phyloP scores from a whole-genome alignment of 176 grass and related monocot genomes.

The Carex littledalei region DNA sequence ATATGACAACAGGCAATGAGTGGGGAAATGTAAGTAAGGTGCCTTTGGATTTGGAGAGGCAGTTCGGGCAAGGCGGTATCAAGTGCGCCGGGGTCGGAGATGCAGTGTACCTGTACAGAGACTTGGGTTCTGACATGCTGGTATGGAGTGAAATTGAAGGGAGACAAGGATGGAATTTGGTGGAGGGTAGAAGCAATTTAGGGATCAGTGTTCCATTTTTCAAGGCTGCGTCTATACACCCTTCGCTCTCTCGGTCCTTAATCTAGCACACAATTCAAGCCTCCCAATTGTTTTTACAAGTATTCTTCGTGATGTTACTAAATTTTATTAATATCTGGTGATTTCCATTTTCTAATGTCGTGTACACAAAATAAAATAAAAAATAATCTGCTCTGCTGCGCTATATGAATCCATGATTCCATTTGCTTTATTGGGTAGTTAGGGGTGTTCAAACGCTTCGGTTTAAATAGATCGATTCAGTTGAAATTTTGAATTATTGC shows the following conservation, averaged over 20 bases:
- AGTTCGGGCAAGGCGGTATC: slow-evolving; percentile 3
- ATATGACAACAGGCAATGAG: background rate
- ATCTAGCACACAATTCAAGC: background rate
- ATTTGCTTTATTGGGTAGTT: background rate
- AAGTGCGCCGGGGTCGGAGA: slow-evolving; percentile 29
- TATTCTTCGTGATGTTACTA: background rate
- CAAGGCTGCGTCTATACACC: background rate
- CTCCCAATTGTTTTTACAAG: background rate
- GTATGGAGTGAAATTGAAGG: slow-evolving; percentile 31
- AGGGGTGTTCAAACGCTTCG: no score
- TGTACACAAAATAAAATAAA: background rate
- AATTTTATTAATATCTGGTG: background rate
- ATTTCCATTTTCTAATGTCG: background rate
- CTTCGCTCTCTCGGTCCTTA: slow-evolving; percentile 1
- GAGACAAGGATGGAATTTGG: slow-evolving; percentile 18
- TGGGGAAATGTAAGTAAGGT: slow-evolving; percentile 6
- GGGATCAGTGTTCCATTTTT: slow-evolving; percentile 4
- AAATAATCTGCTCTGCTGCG: background rate
- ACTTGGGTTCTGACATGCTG: slow-evolving; percentile 34
- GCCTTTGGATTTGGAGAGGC: slow-evolving; percentile 23
- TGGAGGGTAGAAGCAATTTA: slow-evolving; percentile 11
- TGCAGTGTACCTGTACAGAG: slow-evolving; percentile 34
- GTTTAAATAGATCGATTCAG: no score
- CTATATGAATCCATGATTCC: background rate
- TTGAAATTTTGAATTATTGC: no score